Base-by-base conservation (phyloP, 192 early-diverging fungal species). In the Dissophora globulifera region DNA sequence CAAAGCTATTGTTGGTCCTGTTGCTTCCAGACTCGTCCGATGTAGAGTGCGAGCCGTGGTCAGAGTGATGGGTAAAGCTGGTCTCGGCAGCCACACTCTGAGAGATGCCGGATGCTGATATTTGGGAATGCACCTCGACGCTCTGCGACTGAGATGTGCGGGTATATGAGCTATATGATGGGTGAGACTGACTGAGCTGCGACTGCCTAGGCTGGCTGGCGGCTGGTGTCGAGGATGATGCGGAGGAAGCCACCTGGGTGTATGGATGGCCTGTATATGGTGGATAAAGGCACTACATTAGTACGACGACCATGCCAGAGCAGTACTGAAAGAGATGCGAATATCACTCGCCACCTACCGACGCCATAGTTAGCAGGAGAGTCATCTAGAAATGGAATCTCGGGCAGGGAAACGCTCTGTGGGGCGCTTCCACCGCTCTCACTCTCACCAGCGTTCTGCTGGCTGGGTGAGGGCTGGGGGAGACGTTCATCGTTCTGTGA, bases 401-500 rank as follows among this genome's bases (percentile, higher is more conserved):
- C 40, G 16, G 67, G n/a, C 5, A 54, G 17, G 23, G 29, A 43
- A 17, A 42, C 15, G 25, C 41, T 53, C 11, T 41, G 55, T 1
- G 43, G 50, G 8, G 42, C 51, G 23, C 58, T 69, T 42, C 41
- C 57, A 30, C 50, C 29, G 17, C 67, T 61, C 17, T 61, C 67
- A 32, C 58, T 69, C n/a, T n/a, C n/a, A n/a, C n/a, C n/a, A n/a
- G n/a, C 51, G 29, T 26, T 46, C 6, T 26, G 6, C 31, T 53
- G 67, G 25, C 9, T 42, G 35, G 41, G 23, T 17, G 38, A 16
- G 16, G n/a, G 51, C 49, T 42, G 20, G 10, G 62, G 23, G 0
- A 69, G 58, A n/a, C 67, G 58, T 2, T 69, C 58, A 2, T 69
- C 67, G 19, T 69, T 69, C 50, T 69, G 67, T 11, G 67, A 69